Evolutionary conservation across 2,329 filamentous ascomycete genomes (phyloP), one percentile per base, ranked within the genome.

Genomic region (Calonectria hongkongensis): DNA sequence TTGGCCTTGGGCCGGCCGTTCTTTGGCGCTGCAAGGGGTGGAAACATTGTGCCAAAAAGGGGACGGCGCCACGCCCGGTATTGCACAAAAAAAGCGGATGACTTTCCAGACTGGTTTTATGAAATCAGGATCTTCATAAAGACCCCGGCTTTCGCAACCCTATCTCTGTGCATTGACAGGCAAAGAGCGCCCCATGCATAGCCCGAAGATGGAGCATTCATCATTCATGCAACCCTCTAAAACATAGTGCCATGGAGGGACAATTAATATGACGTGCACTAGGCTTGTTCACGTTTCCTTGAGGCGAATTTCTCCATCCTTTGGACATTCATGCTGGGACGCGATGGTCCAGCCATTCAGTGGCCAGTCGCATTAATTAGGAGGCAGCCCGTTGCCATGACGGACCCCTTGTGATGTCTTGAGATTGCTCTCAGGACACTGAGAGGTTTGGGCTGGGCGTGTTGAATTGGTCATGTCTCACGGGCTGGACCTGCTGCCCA

Each of bases 221-320:
- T 68, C 30, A 30, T 64, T 68, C 70, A 72, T 72, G 70, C 70
- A 60, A 65, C 65, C 65, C 41, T 68, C 48, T 25, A 63, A 72
- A 72, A 72, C 70, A 68, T 50, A 58, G 65, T 64, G 58, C 58
- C 41, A 36, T 65, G 65, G 64, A 65, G 67, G 39, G 2, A 56
- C 41, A 72, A 72, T 72, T 16, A 68, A 72, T n/a, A 64, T 72
- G 70, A 72, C 60, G 70, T 62, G 58, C 65, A 68, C 70, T 72
- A 72, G 70, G 70, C 70, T 48, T 58, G 43, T 47, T 63, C 51
- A 25, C 41, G 39, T 58, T 25, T 50, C 21, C 50, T 68, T 58
- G 25, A 41, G 70, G 70, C 65, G 48, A 36, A 33, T 65, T 72
- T 71, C 56, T 39, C 33, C 33, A 36, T 28, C 21, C 28, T 64